Conservation (phyloP, 306 rosid genomes). For the Dryas alaskensis region DNA sequence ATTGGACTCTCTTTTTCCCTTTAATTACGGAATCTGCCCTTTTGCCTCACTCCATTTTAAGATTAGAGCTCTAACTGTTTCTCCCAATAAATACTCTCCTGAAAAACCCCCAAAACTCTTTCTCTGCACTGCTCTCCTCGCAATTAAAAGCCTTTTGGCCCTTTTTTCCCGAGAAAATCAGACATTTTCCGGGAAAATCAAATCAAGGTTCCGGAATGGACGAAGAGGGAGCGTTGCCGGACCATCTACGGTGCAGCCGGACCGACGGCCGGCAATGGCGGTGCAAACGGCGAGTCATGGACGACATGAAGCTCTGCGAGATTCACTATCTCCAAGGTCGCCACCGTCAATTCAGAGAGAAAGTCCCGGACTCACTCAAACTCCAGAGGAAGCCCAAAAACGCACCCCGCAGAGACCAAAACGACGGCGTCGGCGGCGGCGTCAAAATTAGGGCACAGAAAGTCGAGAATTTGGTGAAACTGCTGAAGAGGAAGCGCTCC, state of each 20-base stretch:
- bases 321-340: slow-evolving; percentile 83
- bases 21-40: slow-evolving; percentile 53
- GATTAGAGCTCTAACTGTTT: slow-evolving; percentile 6
- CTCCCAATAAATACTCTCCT: slow-evolving; percentile 34
- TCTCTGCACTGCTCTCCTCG: neutral
- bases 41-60: neutral
- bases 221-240: slow-evolving; percentile 55
- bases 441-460: slow-evolving; percentile 58
- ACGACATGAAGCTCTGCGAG: slow-evolving; percentile 82
- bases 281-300: slow-evolving; percentile 78
- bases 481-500: slow-evolving; percentile 52
- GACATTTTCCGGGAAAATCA: slow-evolving; percentile 32
- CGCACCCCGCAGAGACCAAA: slow-evolving; percentile 30
- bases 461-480: slow-evolving; percentile 41
- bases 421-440: slow-evolving; percentile 31
- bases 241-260: slow-evolving; percentile 78
- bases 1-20: slow-evolving; percentile 27
- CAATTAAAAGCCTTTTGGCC: too few species aligned
- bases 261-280: slow-evolving; percentile 97
- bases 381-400: slow-evolving; percentile 53
- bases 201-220: slow-evolving; percentile 34
- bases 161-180: slow-evolving; percentile 5
- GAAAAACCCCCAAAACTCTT: slow-evolving; percentile 13
- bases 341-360: slow-evolving; percentile 73
- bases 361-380: slow-evolving; percentile 86